phyloP scores from a whole-genome alignment of 345 rosid species.

The Lumnitzera littorea region DNA sequence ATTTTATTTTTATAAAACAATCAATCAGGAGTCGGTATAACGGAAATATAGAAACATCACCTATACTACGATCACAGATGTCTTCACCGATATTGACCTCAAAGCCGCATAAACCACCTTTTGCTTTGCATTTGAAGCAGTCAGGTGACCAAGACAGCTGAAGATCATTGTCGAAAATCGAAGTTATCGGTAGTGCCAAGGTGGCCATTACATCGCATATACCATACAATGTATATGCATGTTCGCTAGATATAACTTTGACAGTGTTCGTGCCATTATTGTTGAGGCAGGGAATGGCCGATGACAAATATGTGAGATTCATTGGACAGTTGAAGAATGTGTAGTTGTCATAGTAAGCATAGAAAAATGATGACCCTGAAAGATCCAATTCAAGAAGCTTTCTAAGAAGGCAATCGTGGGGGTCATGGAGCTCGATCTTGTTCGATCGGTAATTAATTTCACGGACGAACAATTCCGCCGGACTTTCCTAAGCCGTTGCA shows the following conservation, averaged over 20 bases:
- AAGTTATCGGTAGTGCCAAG: no score
- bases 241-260: constrained; percentile 40
- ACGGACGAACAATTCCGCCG: constrained; percentile 49
- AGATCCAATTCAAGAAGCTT: constrained; percentile 24
- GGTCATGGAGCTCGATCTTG: constrained; percentile 47
- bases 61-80: neutral
- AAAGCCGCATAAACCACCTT: constrained; percentile 42
- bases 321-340: constrained; percentile 64
- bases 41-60: no score
- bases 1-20: no score
- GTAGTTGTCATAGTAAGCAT: constrained; percentile 30
- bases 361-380: constrained; percentile 34
- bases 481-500: constrained; percentile 21
- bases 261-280: constrained; percentile 42
- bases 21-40: no score
- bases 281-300: constrained; percentile 43
- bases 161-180: constrained; percentile 30
- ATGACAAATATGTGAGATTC: constrained; percentile 6
- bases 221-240: constrained; percentile 18
- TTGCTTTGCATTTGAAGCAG: constrained; percentile 27
- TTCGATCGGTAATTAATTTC: constrained; percentile 41
- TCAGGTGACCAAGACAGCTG: constrained; percentile 54
- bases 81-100: constrained; percentile 8
- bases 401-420: constrained; percentile 46
- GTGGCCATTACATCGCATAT: constrained; percentile 7